Conservation (phyloP, 345 rosid genomes). For the Gossypium australe region DNA sequence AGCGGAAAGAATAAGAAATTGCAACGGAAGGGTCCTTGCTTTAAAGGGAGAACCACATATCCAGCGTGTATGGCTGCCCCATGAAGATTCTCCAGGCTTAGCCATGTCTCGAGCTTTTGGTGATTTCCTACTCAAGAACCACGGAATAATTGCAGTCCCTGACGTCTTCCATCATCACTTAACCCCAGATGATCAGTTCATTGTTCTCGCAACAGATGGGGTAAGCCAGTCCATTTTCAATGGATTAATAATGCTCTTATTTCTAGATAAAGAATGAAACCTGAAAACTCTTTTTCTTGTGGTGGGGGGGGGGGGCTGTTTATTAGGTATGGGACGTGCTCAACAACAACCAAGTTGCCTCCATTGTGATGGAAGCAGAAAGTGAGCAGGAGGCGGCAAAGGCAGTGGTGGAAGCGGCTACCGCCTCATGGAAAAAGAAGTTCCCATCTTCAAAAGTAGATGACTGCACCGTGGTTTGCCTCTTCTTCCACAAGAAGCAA, state of each 20-base stretch:
- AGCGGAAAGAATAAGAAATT: conserved; percentile 66
- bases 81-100: conserved; percentile 71
- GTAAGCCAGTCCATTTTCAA: conserved; percentile 25
- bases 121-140: conserved; percentile 60
- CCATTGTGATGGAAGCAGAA: conserved; percentile 40
- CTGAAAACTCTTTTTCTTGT: background rate
- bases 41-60: conserved; percentile 68
- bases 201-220: conserved; percentile 85
- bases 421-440: conserved; percentile 51
- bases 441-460: conserved; percentile 57
- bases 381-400: conserved; percentile 43
- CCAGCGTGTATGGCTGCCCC: conserved; percentile 82
- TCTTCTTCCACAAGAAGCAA: conserved; percentile 38
- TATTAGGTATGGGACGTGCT: conserved; percentile 79
- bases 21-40: conserved; percentile 68
- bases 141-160: conserved; percentile 71
- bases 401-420: conserved; percentile 63
- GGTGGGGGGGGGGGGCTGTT: background rate
- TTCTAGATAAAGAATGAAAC: background rate
- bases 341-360: conserved; percentile 51
- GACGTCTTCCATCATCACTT: conserved; percentile 54
- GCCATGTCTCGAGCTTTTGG: conserved; percentile 97
- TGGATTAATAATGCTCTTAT: background rate
- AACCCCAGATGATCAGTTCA: conserved; percentile 45
- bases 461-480: conserved; percentile 65